Evolutionary conservation across 106 monocot species (phyloP).

Genomic region (Cymbidium sinense): DNA sequence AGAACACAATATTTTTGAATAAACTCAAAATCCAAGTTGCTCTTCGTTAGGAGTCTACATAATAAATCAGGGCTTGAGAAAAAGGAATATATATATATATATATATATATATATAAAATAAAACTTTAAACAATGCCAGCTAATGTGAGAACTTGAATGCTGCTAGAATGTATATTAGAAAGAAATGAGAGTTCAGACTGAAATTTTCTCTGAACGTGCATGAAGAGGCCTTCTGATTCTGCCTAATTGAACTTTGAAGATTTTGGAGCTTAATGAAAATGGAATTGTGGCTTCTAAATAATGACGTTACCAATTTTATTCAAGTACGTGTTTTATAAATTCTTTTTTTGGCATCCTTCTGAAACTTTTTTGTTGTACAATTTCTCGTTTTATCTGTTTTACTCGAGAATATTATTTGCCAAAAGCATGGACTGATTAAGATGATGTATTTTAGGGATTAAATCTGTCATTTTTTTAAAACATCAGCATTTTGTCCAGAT

Average conservation of each 20-base stretch:
- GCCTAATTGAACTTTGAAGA: neutral
- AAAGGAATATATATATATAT: too few species aligned
- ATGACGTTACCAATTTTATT: neutral
- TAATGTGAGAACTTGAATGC: neutral
- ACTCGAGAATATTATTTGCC: neutral
- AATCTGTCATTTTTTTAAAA: neutral
- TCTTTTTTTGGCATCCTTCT: neutral
- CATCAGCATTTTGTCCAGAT: neutral
- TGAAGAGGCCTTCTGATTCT: too few species aligned
- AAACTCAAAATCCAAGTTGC: too few species aligned
- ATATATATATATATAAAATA: too few species aligned
- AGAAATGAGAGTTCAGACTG: too few species aligned
- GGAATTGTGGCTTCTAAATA: neutral
- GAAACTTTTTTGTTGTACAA: neutral
- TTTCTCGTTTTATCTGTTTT: neutral
- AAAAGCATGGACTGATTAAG: neutral
- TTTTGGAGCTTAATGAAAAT: neutral
- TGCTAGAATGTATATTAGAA: neutral
- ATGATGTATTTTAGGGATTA: neutral
- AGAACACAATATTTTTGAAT: too few species aligned
- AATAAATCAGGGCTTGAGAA: too few species aligned
- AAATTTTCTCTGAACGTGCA: too few species aligned
- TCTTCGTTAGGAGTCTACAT: too few species aligned
- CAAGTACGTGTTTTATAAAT: neutral
- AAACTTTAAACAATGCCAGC: neutral